Percentiles rank a stretch among this genome's conserved stretches.
These are phyloP conservation scores for Nothomitra cinnamomea DNA, from an alignment of 2,329 filamentous ascomycete species.

Conservation along the genomic window DNA sequence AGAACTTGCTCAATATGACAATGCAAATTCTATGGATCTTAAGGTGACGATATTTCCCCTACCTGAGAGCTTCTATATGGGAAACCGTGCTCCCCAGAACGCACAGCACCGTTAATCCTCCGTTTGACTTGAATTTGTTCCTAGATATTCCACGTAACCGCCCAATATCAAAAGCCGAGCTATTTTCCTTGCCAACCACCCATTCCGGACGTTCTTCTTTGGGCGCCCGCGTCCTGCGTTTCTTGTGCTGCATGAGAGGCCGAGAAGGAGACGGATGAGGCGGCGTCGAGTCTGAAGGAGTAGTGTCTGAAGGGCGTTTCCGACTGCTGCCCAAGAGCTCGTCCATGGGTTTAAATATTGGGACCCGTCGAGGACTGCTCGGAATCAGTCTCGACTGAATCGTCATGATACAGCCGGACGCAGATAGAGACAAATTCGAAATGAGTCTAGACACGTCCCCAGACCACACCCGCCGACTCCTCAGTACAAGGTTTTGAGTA, in stretches of 20 bases:
- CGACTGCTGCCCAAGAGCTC: not conserved
- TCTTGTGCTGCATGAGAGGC: not conserved
- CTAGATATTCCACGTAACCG: not conserved
- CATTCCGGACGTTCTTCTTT: not conserved
- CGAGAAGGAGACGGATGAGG: not conserved
- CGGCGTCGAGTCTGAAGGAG: not conserved
- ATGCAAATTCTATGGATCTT: slow-evolving; percentile 1
- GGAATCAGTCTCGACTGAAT: no score
- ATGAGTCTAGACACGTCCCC: no score
- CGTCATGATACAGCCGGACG: no score
- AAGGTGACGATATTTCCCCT: not conserved
- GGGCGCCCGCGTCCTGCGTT: not conserved
- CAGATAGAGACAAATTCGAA: no score
- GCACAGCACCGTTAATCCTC: slow-evolving; percentile 8
- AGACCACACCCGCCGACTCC: no score
- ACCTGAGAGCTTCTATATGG: slow-evolving; percentile 13
- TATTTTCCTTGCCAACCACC: not conserved
- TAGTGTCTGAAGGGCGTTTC: not conserved
- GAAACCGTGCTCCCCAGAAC: slow-evolving; percentile 14
- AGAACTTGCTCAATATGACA: slow-evolving; percentile 1
- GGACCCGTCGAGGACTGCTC: no score
- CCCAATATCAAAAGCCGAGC: not conserved
- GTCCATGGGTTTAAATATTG: not conserved
- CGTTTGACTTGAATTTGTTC: slow-evolving; percentile 9
- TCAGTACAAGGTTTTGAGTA: no score